These are phyloP conservation scores for Amniculicola lignicola DNA, from an alignment of 495 filamentous ascomycete species.

Conservation along the genomic window DNA sequence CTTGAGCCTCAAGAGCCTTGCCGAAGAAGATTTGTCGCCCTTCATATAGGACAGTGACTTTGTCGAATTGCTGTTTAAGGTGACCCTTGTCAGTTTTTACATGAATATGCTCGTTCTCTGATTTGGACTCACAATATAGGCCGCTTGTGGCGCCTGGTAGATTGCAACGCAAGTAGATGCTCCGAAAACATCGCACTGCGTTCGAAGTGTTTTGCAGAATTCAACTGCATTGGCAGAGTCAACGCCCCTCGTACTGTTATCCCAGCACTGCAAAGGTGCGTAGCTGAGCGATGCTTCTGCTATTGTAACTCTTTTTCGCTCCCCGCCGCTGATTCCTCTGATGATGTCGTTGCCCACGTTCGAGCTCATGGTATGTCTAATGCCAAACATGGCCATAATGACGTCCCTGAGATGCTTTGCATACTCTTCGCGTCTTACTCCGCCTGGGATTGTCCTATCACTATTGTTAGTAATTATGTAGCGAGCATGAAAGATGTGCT, in stretches of 20 bases:
- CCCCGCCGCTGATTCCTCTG: conserved; percentile 39
- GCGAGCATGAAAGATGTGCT: background rate
- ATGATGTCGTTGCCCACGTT: conserved; percentile 41
- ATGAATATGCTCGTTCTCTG: background rate
- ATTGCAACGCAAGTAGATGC: conserved; percentile 36
- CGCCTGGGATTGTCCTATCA: conserved; percentile 30
- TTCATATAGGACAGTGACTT: conserved; percentile 40
- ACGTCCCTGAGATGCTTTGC: conserved; percentile 37
- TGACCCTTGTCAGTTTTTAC: background rate
- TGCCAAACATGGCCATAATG: conserved; percentile 40
- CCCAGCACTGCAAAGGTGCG: conserved; percentile 41
- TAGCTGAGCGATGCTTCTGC: conserved; percentile 36
- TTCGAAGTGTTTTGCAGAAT: conserved; percentile 38
- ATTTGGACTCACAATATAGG: conserved; percentile 30
- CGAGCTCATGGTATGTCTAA: conserved; percentile 40
- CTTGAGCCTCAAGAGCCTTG: conserved; percentile 15
- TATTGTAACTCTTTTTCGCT: conserved; percentile 41
- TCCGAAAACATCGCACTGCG: conserved; percentile 34
- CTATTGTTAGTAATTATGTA: too few species aligned
- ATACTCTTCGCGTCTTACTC: conserved; percentile 16
- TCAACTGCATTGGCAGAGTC: conserved; percentile 41
- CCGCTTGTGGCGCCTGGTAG: conserved; percentile 38
- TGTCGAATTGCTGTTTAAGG: conserved; percentile 35
- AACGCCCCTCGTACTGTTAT: conserved; percentile 41
- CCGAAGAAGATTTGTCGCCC: conserved; percentile 43